Base-by-base conservation (phyloP, 176 grass and related monocot genomes). In the Oryza longistaminata region DNA sequence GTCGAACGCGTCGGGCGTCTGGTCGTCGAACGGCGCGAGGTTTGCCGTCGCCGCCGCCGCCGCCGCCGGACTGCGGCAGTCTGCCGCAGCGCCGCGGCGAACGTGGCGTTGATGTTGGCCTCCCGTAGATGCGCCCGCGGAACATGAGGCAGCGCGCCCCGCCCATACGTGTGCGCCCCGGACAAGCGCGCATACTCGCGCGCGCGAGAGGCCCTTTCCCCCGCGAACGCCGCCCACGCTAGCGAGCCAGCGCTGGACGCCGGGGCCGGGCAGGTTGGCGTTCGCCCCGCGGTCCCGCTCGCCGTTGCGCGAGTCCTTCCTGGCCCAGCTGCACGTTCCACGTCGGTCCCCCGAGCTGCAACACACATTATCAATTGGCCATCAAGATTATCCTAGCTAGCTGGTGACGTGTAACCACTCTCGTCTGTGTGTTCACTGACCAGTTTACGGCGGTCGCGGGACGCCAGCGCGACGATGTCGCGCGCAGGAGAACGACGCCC, bases 161-260 rank as follows among this genome's bases (percentile, higher is more conserved):
- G 70, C 7, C 91, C 94, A n/a, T 15, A 97, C 82, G 2, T 97
- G 89, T 97, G 94, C 76, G 87, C 91, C 14, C 94, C 94, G 1
- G 94, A 93, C 7, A n/a, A n/a, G n/a, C n/a, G n/a, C n/a, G n/a
- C n/a, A n/a, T n/a, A n/a, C n/a, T 93, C 94, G 15, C 83, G 87
- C 37, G 89, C 16, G n/a, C 22, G 53, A 71, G n/a, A 97, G 85
- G 3, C 91, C 91, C 80, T 92, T 85, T n/a, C n/a, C 1, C 35
- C 80, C 21, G 61, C 82, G 71, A 97, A 97, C 64, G 49, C 21
- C 11, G 79, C 3, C 3, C 9, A 90, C 17, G 43, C n/a, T n/a
- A 97, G 94, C 5, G 74, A 76, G 81, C 68, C 11, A n/a, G 86
- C 74, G 84, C 67, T 84, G 67, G 89, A 53, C 17, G 78, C 37